phyloP scores from a whole-genome alignment of 1,284 basidiomycete genomes.

The Rhodotorula sp. region DNA sequence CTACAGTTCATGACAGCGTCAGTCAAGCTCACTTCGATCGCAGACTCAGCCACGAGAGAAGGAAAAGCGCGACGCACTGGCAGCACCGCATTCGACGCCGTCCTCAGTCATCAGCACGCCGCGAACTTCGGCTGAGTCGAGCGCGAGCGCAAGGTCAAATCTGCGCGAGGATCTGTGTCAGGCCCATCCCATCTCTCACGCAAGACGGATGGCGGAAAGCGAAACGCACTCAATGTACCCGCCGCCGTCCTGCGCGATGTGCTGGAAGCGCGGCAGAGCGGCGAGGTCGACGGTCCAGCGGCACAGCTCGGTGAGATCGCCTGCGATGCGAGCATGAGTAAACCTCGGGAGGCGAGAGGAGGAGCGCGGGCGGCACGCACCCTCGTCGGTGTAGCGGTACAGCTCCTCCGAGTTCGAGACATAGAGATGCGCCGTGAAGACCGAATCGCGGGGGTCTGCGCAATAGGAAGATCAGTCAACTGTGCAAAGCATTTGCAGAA shows the following conservation, averaged over 20 bases:
- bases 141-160: slow-evolving; percentile 36
- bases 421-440: slow-evolving; percentile 73
- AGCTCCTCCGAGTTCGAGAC: slow-evolving; percentile 59
- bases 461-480: background rate
- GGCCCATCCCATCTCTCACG: background rate
- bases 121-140: slow-evolving; percentile 40
- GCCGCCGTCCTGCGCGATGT: slow-evolving; percentile 53
- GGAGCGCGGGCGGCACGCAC: slow-evolving; percentile 3
- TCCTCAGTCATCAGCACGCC: slow-evolving; percentile 43
- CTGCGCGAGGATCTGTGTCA: background rate
- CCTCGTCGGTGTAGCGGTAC: slow-evolving; percentile 31
- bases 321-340: slow-evolving; percentile 48
- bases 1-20: background rate
- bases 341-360: background rate
- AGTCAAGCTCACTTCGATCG: background rate
- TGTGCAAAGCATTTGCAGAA: background rate
- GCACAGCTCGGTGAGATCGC: slow-evolving; percentile 57
- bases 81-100: slow-evolving; percentile 38
- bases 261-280: slow-evolving; percentile 58
- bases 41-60: too few species aligned
- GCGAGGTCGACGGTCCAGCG: slow-evolving; percentile 80
- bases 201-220: background rate
- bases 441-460: slow-evolving; percentile 32
- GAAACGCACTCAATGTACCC: slow-evolving; percentile 36
- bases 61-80: slow-evolving; percentile 20